Conservation (phyloP, 257 asterid genomes). For the Solanum rostratum region DNA sequence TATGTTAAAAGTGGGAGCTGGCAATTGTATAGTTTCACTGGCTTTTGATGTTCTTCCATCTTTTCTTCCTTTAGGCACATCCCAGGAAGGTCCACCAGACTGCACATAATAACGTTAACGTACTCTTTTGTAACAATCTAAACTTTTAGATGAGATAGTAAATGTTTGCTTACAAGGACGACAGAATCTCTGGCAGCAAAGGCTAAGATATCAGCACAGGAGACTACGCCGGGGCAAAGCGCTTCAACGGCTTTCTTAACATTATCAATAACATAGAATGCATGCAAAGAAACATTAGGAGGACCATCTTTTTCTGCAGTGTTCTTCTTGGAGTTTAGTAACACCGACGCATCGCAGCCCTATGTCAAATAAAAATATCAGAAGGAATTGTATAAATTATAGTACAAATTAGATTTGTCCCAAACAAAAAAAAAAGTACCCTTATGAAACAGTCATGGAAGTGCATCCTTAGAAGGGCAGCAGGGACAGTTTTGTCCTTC, state of each 20-base stretch:
- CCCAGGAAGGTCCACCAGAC: conserved; percentile 81
- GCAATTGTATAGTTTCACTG: conserved; percentile 49
- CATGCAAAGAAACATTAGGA: conserved; percentile 11
- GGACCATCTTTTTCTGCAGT: conserved; percentile 19
- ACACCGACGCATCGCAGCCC: conserved; percentile 22
- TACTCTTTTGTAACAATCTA: too few relatives aligned
- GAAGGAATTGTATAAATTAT: background rate
- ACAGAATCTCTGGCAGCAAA: conserved; percentile 18
- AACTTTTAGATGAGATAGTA: background rate
- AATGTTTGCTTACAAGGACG: background rate
- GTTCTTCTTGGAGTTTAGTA: conserved; percentile 9
- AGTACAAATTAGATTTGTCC: background rate
- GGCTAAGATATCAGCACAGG: conserved; percentile 19
- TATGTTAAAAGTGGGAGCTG: conserved; percentile 52
- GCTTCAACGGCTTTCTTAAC: conserved; percentile 17
- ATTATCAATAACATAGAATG: conserved; percentile 10
- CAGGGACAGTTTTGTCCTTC: conserved; percentile 7
- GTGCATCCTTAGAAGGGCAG: conserved; percentile 10
- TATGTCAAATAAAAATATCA: background rate
- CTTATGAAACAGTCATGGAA: conserved; percentile 15
- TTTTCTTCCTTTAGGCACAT: conserved; percentile 65
- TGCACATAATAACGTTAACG: background rate
- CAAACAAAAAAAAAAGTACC: background rate
- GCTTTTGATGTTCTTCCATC: conserved; percentile 72
- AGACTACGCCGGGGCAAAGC: conserved; percentile 10